A percentile compares a stretch with the other conserved stretches of the same genome.
Conservation (phyloP, 257 asterid species). For the Fraxinus quadrangulata region DNA sequence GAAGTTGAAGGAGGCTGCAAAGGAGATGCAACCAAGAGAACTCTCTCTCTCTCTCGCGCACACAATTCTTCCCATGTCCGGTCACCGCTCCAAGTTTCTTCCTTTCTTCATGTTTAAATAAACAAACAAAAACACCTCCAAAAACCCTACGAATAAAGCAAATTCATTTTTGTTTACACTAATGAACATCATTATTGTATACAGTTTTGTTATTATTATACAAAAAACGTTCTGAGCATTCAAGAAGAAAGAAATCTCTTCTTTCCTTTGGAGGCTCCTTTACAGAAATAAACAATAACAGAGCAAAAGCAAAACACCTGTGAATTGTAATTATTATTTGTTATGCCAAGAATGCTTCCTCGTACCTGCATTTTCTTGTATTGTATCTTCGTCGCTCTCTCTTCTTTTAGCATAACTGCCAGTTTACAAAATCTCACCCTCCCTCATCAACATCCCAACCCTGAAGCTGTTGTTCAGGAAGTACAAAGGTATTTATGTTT, state of each 20-base stretch:
- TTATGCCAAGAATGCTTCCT: slow-evolving; percentile 36
- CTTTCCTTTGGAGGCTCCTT: slow-evolving; percentile 18
- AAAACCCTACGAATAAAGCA: slow-evolving; percentile 16
- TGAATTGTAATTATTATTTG: slow-evolving; percentile 5
- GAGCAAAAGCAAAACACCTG: not conserved
- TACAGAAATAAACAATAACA: slow-evolving; percentile 16
- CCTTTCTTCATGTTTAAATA: slow-evolving; percentile 12
- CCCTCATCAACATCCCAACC: slow-evolving; percentile 51
- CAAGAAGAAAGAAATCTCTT: slow-evolving; percentile 26
- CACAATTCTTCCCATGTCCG: slow-evolving; percentile 9
- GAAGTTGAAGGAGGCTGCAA: slow-evolving; percentile 26
- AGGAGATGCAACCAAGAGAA: slow-evolving; percentile 27
- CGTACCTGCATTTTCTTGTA: slow-evolving; percentile 37
- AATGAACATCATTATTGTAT: slow-evolving; percentile 29
- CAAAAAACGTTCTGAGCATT: slow-evolving; percentile 12
- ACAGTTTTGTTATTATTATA: slow-evolving; percentile 12
- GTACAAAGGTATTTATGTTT: slow-evolving; percentile 38
- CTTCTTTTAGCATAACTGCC: slow-evolving; percentile 26
- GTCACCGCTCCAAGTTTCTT: slow-evolving; percentile 26
- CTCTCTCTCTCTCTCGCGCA: slow-evolving; percentile 11
- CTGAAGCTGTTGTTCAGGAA: slow-evolving; percentile 48
- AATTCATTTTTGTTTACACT: not conserved
- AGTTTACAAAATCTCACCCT: slow-evolving; percentile 44
- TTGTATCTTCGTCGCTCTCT: slow-evolving; percentile 25
- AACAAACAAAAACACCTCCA: not conserved